phyloP scores from a whole-genome alignment of 2,329 filamentous ascomycete species.

The Colletotrichum truncatum region DNA sequence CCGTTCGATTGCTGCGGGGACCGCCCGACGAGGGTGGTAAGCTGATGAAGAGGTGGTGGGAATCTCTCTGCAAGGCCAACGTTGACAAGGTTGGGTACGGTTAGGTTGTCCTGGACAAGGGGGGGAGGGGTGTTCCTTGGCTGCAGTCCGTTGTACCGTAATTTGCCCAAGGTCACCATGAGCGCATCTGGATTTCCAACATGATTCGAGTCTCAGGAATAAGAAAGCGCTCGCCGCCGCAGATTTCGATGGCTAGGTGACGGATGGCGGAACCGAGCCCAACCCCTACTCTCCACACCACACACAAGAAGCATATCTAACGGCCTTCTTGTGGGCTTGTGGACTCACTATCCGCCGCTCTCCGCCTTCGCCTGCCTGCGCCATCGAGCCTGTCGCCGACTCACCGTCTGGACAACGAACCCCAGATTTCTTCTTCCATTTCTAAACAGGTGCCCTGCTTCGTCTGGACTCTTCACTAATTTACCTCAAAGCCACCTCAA shows the following conservation, averaged over 20 bases:
- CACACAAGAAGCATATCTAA: slow-evolving; percentile 9
- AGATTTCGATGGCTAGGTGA: slow-evolving; percentile 24
- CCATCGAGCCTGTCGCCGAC: slow-evolving; percentile 16
- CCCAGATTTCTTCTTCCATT: slow-evolving; percentile 20
- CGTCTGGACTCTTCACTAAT: slow-evolving; percentile 28
- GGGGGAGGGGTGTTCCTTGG: background rate
- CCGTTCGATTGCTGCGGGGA: slow-evolving; percentile 24
- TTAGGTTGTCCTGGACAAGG: slow-evolving; percentile 10
- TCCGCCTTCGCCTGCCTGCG: background rate
- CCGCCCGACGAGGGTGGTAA: slow-evolving; percentile 16
- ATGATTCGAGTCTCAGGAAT: slow-evolving; percentile 26
- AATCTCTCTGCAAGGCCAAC: background rate
- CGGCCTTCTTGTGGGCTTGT: slow-evolving; percentile 18
- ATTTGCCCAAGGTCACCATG: slow-evolving; percentile 15
- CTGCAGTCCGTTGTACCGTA: background rate
- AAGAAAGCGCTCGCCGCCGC: slow-evolving; percentile 26
- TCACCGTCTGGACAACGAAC: slow-evolving; percentile 20
- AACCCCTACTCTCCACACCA: slow-evolving; percentile 8
- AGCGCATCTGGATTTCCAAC: slow-evolving; percentile 25
- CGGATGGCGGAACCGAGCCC: slow-evolving; percentile 1
- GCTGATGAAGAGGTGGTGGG: slow-evolving; percentile 9
- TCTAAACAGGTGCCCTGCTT: background rate
- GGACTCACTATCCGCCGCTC: background rate
- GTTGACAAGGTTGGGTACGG: slow-evolving; percentile 7
- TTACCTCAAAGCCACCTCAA: no score